Conservation (phyloP, 768 basidiomycete species). For the Udeniomyces megalosporus region DNA sequence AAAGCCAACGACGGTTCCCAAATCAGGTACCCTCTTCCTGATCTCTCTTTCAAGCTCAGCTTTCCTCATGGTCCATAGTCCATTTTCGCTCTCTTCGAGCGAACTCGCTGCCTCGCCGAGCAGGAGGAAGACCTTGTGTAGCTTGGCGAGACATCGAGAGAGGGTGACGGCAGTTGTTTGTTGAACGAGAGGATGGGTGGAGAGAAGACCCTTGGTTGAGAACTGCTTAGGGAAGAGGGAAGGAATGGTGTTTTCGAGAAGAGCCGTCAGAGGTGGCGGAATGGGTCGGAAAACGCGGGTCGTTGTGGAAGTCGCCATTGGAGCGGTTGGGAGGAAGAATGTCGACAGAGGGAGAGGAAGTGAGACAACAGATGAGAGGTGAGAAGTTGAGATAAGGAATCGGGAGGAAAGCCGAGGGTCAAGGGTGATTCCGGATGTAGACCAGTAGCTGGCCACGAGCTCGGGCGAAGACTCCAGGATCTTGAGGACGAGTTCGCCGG, state of each 20-base stretch:
- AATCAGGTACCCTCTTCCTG: constrained; percentile 63
- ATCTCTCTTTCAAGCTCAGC: constrained; percentile 60
- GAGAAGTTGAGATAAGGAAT: constrained; percentile 69
- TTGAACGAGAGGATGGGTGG: constrained; percentile 53
- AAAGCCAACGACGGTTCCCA: constrained; percentile 69
- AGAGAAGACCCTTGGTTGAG: constrained; percentile 67
- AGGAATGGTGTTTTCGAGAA: constrained; percentile 69
- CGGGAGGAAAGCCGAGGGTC: constrained; percentile 75
- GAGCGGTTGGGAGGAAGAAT: constrained; percentile 39
- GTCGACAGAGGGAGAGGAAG: constrained; percentile 50
- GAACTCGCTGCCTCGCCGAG: constrained; percentile 39
- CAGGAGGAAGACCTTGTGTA: constrained; percentile 37
- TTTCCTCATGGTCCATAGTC: constrained; percentile 54
- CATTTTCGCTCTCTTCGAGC: constrained; percentile 47
- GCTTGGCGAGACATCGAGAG: constrained; percentile 58
- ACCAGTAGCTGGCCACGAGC: constrained; percentile 67
- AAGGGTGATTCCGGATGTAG: constrained; percentile 48
- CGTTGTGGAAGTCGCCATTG: constrained; percentile 19
- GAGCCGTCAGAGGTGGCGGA: constrained; percentile 53
- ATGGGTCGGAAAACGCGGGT: constrained; percentile 40
- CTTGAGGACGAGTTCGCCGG: constrained; percentile 68
- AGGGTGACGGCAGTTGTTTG: constrained; percentile 69
- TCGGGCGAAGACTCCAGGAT: constrained; percentile 74
- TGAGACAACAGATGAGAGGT: constrained; percentile 60
- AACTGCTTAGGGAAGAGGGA: constrained; percentile 50